These are phyloP conservation scores for Erysimum pusillum DNA, from an alignment of 441 rosid species.

Conservation along the genomic window DNA sequence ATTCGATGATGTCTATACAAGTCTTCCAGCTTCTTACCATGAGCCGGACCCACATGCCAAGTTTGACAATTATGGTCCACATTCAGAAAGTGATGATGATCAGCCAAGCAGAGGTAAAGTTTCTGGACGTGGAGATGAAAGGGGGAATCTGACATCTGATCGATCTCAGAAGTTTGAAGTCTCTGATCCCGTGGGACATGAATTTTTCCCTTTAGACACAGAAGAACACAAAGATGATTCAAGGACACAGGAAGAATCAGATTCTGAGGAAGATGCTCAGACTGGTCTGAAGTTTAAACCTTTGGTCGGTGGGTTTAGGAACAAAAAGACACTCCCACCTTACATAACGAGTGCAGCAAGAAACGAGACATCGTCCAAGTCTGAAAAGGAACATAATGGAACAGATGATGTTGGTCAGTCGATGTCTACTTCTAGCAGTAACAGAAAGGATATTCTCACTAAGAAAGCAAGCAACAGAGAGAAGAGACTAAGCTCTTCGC, in stretches of 20 bases:
- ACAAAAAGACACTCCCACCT: slow-evolving; percentile 68
- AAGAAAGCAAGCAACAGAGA: slow-evolving; percentile 45
- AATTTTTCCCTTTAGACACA: slow-evolving; percentile 34
- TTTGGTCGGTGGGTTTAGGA: slow-evolving; percentile 71
- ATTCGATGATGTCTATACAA: slow-evolving; percentile 53
- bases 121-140: slow-evolving; percentile 37
- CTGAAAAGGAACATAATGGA: slow-evolving; percentile 45
- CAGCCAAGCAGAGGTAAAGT: slow-evolving; percentile 50
- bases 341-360: slow-evolving; percentile 44
- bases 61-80: slow-evolving; percentile 67
- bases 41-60: slow-evolving; percentile 45
- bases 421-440: slow-evolving; percentile 40
- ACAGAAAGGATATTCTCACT: slow-evolving; percentile 48
- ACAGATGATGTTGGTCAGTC: slow-evolving; percentile 41
- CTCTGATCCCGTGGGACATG: slow-evolving; percentile 46
- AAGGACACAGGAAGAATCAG: slow-evolving; percentile 44
- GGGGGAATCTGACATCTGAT: slow-evolving; percentile 43
- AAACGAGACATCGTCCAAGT: slow-evolving; percentile 46
- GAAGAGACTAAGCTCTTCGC: slow-evolving; percentile 45
- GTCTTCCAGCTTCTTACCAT: slow-evolving; percentile 52
- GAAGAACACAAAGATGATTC: slow-evolving; percentile 46
- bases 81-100: slow-evolving; percentile 62
- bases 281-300: slow-evolving; percentile 60
- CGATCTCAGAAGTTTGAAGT: slow-evolving; percentile 45
- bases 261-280: slow-evolving; percentile 47